A percentile compares a stretch with the other conserved stretches of the same genome.
Conservation (phyloP, 2,329 filamentous ascomycete species). For the Trichoderma lentiforme region DNA sequence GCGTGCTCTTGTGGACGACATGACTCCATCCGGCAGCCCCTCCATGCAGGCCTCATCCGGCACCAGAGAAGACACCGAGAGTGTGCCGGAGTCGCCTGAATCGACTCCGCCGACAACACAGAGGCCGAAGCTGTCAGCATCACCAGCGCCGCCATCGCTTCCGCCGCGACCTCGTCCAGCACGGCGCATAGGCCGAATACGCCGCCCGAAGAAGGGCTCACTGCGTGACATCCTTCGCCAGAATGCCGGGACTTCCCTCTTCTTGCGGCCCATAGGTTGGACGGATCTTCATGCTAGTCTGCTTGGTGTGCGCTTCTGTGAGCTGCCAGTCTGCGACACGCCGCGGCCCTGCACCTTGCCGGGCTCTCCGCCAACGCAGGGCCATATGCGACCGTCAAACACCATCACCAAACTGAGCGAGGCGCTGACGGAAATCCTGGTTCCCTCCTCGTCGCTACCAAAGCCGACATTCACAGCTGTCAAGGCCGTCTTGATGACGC, state of each 20-base stretch:
- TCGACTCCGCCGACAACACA: slow-evolving; percentile 29
- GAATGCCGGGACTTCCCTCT: slow-evolving; percentile 47
- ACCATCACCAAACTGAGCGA: slow-evolving; percentile 42
- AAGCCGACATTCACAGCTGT: slow-evolving; percentile 41
- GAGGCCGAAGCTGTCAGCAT: slow-evolving; percentile 18
- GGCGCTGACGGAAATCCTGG: slow-evolving; percentile 43
- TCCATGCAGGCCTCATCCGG: slow-evolving; percentile 6
- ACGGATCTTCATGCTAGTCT: slow-evolving; percentile 49
- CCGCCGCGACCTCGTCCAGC: slow-evolving; percentile 16
- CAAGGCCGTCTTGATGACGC: slow-evolving; percentile 41
- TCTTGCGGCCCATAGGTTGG: slow-evolving; percentile 53
- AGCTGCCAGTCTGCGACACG: slow-evolving; percentile 40
- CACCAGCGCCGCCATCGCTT: slow-evolving; percentile 18
- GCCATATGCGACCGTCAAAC: slow-evolving; percentile 38
- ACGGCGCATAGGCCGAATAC: slow-evolving; percentile 26
- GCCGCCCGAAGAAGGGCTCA: slow-evolving; percentile 45
- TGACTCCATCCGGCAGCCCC: slow-evolving; percentile 17
- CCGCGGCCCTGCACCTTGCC: slow-evolving; percentile 37
- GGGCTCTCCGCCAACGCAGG: slow-evolving; percentile 35
- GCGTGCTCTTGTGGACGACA: slow-evolving; percentile 29
- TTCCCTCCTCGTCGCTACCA: slow-evolving; percentile 31
- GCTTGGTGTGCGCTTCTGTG: slow-evolving; percentile 46
- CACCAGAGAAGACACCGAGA: background rate
- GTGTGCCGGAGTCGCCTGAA: slow-evolving; percentile 13
- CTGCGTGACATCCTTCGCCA: slow-evolving; percentile 52